These are phyloP conservation scores for Parsonsia alboflavescens DNA, from an alignment of 257 asterid genomes.

Conservation along the genomic window DNA sequence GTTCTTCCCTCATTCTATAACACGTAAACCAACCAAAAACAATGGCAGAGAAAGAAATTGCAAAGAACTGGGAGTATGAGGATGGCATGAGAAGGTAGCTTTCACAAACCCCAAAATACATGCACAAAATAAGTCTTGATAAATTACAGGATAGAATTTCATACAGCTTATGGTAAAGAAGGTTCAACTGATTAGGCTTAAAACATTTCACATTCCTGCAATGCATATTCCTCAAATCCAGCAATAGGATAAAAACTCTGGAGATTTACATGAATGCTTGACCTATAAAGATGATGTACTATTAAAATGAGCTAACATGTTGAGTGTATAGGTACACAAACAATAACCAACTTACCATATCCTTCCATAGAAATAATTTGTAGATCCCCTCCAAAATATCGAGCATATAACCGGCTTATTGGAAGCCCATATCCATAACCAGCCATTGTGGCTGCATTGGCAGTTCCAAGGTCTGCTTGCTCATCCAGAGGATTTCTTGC, in stretches of 20 bases:
- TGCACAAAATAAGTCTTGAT: not conserved
- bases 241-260: not conserved
- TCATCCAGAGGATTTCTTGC: conserved; percentile 74
- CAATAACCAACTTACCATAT: conserved; percentile 47
- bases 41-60: not conserved
- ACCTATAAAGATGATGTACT: not conserved
- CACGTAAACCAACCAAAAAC: not conserved
- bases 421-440: conserved; percentile 97
- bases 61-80: not conserved
- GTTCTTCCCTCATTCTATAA: not conserved
- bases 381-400: conserved; percentile 91
- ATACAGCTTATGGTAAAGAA: not conserved
- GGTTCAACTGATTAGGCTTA: not conserved
- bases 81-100: not conserved
- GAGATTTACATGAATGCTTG: not conserved
- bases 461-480: conserved; percentile 59
- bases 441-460: conserved; percentile 58
- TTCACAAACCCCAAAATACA: not conserved
- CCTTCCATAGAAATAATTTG: conserved; percentile 98
- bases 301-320: not conserved
- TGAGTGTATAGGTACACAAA: not conserved
- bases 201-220: not conserved
- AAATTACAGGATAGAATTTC: not conserved
- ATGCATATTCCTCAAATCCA: not conserved
- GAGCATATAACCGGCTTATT: conserved; percentile 87